Percentiles rank a stretch among this genome's conserved stretches.
phyloP scores from a whole-genome alignment of 352 stramenopile genomes.

The Globisporangium radiosum region DNA sequence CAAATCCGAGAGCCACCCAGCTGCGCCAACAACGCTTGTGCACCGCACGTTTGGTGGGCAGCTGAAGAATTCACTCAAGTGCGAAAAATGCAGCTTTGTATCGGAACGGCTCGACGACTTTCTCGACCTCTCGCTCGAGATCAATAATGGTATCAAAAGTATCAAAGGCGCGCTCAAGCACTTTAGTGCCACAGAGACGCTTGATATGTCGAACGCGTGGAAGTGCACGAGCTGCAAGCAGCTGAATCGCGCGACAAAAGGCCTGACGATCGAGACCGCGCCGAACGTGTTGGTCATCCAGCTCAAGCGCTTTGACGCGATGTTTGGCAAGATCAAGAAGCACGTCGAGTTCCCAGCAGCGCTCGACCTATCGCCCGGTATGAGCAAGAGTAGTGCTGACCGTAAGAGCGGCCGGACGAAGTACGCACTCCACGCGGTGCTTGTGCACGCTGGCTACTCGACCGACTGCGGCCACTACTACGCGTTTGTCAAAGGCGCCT shows the following conservation, averaged over 20 bases:
- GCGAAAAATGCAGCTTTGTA: conserved; percentile 73
- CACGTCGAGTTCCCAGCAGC: conserved; percentile 67
- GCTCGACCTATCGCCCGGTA: conserved; percentile 60
- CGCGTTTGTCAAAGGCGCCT: conserved; percentile 82
- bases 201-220: conserved; percentile 84
- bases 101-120: conserved; percentile 83
- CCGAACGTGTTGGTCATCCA: conserved; percentile 88
- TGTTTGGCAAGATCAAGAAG: conserved; percentile 87
- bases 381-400: conserved; percentile 50
- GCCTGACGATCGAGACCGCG: conserved; percentile 67
- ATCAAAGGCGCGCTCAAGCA: conserved; percentile 70
- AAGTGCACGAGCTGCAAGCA: conserved; percentile 79
- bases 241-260: conserved; percentile 73
- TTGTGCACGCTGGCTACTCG: conserved; percentile 86
- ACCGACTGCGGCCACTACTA: conserved; percentile 90
- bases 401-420: conserved; percentile 38
- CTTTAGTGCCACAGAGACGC: conserved; percentile 77
- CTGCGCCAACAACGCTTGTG: conserved; percentile 68
- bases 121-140: conserved; percentile 86
- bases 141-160: conserved; percentile 67
- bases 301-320: conserved; percentile 87
- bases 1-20: conserved; percentile 54
- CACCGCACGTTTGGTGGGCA: conserved; percentile 84
- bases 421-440: conserved; percentile 76
- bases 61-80: conserved; percentile 80